A percentile compares a stretch with the other conserved stretches of the same genome.
Conservation (phyloP, 441 rosid species). For the Brassica balearica region DNA sequence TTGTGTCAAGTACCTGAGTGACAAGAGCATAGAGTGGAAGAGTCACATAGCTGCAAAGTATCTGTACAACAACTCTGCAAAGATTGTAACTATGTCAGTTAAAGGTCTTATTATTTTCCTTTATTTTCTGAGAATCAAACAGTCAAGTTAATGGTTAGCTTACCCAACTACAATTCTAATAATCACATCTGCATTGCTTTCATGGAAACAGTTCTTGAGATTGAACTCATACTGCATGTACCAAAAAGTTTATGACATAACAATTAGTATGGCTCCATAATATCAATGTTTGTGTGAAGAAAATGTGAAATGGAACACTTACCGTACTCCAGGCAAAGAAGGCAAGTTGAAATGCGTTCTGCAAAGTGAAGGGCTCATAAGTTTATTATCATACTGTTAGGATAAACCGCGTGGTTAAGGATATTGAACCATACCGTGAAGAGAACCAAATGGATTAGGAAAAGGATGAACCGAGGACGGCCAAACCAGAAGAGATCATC, state of each 20-base stretch:
- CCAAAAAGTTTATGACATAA: not conserved
- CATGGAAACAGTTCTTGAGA: constrained; percentile 72
- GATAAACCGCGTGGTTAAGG: not conserved
- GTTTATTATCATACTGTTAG: constrained; percentile 18
- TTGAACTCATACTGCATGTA: constrained; percentile 66
- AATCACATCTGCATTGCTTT: constrained; percentile 53
- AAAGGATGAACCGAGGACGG: constrained; percentile 71
- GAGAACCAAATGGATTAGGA: constrained; percentile 78
- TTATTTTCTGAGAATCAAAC: not conserved
- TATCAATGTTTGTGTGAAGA: not conserved
- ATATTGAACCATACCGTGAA: constrained; percentile 64
- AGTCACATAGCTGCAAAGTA: constrained; percentile 85
- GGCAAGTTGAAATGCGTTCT: constrained; percentile 86
- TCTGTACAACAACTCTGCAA: constrained; percentile 55
- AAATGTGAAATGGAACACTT: constrained; percentile 33
- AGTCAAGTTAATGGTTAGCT: constrained; percentile 24
- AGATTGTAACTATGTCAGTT: constrained; percentile 23
- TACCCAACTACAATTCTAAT: constrained; percentile 63
- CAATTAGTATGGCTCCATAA: not conserved
- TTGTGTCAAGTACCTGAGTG: constrained; percentile 61
- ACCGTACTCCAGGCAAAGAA: constrained; percentile 89
- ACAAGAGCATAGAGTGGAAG: constrained; percentile 93
- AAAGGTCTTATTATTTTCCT: not conserved
- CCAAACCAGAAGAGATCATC: constrained; percentile 98
- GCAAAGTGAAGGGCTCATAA: constrained; percentile 35